Conservation (phyloP, 1,139 yeast species). For the Lodderomyces orthopsilosis region DNA sequence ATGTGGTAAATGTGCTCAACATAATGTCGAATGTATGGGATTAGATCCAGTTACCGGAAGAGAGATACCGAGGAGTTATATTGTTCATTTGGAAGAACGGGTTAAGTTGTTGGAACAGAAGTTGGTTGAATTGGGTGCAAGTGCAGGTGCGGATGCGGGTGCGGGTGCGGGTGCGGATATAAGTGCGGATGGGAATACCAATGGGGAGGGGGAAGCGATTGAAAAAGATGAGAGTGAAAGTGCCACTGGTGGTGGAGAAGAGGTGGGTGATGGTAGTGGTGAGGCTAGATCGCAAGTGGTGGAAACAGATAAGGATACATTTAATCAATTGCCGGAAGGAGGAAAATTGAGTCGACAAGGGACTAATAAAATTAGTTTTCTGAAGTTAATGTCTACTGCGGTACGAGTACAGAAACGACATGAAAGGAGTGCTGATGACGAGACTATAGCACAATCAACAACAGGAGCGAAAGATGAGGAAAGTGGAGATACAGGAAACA, state of each 20-base stretch:
- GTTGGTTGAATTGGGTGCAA: slow-evolving; percentile 29
- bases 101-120: slow-evolving; percentile 53
- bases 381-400: slow-evolving; percentile 73
- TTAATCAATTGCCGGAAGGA: not conserved
- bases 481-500: slow-evolving; percentile 11
- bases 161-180: not conserved
- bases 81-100: slow-evolving; percentile 67
- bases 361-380: slow-evolving; percentile 51
- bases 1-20: slow-evolving; percentile 68
- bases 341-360: not conserved
- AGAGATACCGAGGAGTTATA: slow-evolving; percentile 79
- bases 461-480: slow-evolving; percentile 9
- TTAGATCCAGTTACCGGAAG: slow-evolving; percentile 86
- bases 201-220: not conserved
- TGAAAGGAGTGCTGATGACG: slow-evolving; percentile 9
- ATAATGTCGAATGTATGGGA: slow-evolving; percentile 73
- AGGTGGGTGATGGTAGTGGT: not conserved
- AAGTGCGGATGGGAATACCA: not conserved
- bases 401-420: slow-evolving; percentile 51
- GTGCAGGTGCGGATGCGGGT: slow-evolving; percentile 18
- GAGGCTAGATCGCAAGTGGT: not conserved
- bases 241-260: slow-evolving; percentile 1
- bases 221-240: not conserved
- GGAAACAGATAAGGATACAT: not conserved
- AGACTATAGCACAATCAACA: too few species aligned